Percentiles rank a stretch among this genome's conserved stretches.
phyloP scores from a whole-genome alignment of 257 asterid genomes.

The Mitragyna speciosa region DNA sequence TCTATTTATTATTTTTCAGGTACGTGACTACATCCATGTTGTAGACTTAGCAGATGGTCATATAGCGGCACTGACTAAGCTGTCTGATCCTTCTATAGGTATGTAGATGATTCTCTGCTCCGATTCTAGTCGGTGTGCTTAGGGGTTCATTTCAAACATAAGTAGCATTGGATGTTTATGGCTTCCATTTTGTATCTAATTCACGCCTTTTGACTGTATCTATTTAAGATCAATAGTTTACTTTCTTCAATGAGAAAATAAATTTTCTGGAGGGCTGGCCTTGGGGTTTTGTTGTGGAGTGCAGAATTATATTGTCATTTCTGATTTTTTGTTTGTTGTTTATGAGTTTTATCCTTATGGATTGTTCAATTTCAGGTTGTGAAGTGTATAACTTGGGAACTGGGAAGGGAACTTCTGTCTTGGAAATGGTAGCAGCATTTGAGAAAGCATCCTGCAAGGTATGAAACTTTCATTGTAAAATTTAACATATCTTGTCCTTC shows the following conservation, averaged over 20 bases:
- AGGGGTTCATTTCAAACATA: background rate
- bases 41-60: conserved; percentile 96
- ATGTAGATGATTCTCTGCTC: conserved; percentile 18
- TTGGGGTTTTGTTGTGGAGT: background rate
- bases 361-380: conserved; percentile 53
- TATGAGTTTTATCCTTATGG: background rate
- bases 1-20: conserved; percentile 41
- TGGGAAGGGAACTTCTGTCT: conserved; percentile 95
- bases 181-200: background rate
- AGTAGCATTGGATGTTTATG: background rate
- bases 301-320: background rate
- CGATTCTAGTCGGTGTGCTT: background rate
- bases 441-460: conserved; percentile 99
- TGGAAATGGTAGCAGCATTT: conserved; percentile 97
- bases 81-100: conserved; percentile 84
- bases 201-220: background rate
- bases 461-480: background rate
- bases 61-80: conserved; percentile 81
- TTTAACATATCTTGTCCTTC: background rate
- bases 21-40: conserved; percentile 95
- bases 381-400: conserved; percentile 98
- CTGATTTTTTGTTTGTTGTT: background rate
- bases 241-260: background rate
- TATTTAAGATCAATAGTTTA: background rate
- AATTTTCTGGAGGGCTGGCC: background rate